phyloP scores from a whole-genome alignment of 371 early-diverging fungal species.

The Syncephalis fuscata region DNA sequence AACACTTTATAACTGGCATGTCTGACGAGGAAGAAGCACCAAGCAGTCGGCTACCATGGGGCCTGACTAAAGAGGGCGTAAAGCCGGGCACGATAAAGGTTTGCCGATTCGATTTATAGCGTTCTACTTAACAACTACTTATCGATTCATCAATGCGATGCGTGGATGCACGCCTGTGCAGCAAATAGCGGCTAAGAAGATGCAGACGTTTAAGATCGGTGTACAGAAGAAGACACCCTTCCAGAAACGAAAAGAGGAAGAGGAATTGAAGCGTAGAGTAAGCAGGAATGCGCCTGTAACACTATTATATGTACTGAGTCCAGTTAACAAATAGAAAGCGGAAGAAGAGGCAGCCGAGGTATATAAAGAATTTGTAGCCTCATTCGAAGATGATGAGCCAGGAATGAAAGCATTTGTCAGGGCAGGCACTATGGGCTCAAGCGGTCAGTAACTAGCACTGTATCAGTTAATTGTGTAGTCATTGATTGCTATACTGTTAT shows the following conservation, averaged over 20 bases:
- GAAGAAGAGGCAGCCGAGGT: constrained; percentile 57
- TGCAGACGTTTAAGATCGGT: constrained; percentile 49
- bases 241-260: constrained; percentile 59
- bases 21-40: not conserved
- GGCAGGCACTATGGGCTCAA: constrained; percentile 30
- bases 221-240: constrained; percentile 50
- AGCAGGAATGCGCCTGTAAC: not conserved
- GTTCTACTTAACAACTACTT: not conserved
- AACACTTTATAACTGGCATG: no score
- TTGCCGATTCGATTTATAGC: not conserved
- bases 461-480: not conserved
- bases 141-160: no score
- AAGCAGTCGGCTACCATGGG: not conserved
- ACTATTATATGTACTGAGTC: not conserved
- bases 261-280: constrained; percentile 53
- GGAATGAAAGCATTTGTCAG: constrained; percentile 40
- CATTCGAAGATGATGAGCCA: constrained; percentile 48
- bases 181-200: constrained; percentile 29
- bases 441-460: constrained; percentile 2
- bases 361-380: constrained; percentile 70
- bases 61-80: not conserved
- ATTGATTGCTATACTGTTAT: not conserved
- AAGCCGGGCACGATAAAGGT: not conserved
- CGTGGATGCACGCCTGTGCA: no score
- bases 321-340: constrained; percentile 26